Percentiles rank a stretch among this genome's conserved stretches.
phyloP scores from a whole-genome alignment of 2,329 filamentous ascomycete genomes.

The Fusarium vanettenii region DNA sequence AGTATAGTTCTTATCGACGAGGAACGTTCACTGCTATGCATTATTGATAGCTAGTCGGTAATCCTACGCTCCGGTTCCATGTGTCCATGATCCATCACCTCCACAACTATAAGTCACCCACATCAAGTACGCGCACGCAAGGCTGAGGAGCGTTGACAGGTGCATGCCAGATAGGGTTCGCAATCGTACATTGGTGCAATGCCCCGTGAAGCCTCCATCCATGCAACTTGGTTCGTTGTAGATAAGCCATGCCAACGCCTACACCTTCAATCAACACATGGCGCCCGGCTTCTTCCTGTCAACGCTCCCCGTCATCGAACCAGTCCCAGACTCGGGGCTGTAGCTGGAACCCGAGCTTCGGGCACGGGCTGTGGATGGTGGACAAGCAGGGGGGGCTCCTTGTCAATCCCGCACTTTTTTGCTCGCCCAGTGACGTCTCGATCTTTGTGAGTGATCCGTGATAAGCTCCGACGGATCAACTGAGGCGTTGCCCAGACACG shows the following conservation, averaged over 20 bases:
- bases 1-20: not conserved
- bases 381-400: slow-evolving; percentile 7
- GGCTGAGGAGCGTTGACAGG: not conserved
- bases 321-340: not conserved
- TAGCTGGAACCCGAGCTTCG: not conserved
- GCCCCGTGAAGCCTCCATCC: not conserved
- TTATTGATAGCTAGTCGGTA: not conserved
- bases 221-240: not conserved
- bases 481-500: not conserved
- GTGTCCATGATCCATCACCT: not conserved
- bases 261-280: not conserved
- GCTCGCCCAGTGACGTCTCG: slow-evolving; percentile 6
- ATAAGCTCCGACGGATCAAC: slow-evolving; percentile 22
- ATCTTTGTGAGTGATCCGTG: slow-evolving; percentile 2
- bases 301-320: not conserved
- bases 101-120: not conserved
- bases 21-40: not conserved
- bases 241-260: not conserved
- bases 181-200: not conserved
- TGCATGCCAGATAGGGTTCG: not conserved
- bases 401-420: slow-evolving; percentile 8
- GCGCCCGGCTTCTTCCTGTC: not conserved
- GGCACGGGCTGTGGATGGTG: not conserved
- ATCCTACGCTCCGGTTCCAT: not conserved
- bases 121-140: not conserved